A percentile compares a stretch with the other conserved stretches of the same genome.
Evolutionary conservation across 768 basidiomycete species (phyloP).

Genomic region (Termitomyces sp.): DNA sequence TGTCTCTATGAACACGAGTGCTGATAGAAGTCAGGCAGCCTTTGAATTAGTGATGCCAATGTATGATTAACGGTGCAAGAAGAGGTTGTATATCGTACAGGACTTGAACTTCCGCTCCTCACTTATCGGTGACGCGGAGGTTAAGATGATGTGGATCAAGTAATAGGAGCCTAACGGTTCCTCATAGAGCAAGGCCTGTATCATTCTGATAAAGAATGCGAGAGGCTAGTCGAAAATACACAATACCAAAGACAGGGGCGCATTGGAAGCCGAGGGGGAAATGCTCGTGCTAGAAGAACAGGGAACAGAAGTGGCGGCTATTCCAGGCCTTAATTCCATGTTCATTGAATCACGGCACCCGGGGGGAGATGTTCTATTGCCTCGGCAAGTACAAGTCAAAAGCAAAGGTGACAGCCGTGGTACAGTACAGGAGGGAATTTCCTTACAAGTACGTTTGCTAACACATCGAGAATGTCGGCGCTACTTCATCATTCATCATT

Average conservation of each 20-base stretch:
- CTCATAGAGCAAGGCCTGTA: neutral
- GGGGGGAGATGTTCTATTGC: neutral
- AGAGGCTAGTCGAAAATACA: neutral
- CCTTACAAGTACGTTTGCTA: neutral
- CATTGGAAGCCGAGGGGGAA: neutral
- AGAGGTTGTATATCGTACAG: too few species aligned
- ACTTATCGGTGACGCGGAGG: neutral
- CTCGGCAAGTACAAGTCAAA: neutral
- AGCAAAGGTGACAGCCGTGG: neutral
- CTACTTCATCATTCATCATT: neutral
- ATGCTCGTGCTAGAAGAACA: neutral
- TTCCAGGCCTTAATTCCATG: neutral
- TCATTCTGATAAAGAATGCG: neutral
- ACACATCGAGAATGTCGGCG: neutral
- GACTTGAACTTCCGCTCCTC: neutral
- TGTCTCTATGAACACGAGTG: neutral
- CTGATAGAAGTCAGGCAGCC: neutral
- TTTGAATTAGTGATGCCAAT: too few species aligned
- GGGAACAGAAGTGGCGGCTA: neutral
- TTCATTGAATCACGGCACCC: neutral
- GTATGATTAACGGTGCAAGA: neutral
- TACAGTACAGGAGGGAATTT: neutral
- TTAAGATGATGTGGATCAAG: neutral
- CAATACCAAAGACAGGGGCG: neutral
- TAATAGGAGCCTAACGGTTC: neutral